A percentile compares a stretch with the other conserved stretches of the same genome.
Evolutionary conservation across 1,139 yeast species (phyloP).

Genomic region (Scheffersomyces segobiensis): DNA sequence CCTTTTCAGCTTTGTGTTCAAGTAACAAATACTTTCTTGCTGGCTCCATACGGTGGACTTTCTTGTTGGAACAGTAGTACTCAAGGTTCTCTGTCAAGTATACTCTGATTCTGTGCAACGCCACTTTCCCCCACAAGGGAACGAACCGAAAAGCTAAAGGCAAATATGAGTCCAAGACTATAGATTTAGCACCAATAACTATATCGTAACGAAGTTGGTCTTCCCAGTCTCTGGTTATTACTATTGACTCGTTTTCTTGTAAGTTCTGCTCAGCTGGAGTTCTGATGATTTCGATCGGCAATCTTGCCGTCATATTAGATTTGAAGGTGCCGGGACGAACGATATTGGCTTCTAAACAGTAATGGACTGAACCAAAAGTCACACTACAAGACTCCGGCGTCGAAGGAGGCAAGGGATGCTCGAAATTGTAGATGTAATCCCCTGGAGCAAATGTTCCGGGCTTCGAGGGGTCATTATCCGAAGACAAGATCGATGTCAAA

Average conservation of each 20-base stretch:
- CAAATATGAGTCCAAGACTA: constrained; percentile 76
- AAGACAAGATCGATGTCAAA: constrained; percentile 17
- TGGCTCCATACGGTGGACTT: constrained; percentile 92
- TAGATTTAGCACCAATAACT: constrained; percentile 83
- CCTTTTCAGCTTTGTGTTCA: constrained; percentile 73
- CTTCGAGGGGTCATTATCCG: constrained; percentile 22
- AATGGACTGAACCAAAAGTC: constrained; percentile 77
- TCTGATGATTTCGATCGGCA: constrained; percentile 69
- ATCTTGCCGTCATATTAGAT: constrained; percentile 63
- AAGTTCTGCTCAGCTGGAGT: constrained; percentile 75
- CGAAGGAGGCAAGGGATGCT: constrained; percentile 79
- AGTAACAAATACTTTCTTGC: constrained; percentile 72
- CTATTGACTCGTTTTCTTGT: constrained; percentile 92
- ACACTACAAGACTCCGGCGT: constrained; percentile 80
- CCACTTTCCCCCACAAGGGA: constrained; percentile 81
- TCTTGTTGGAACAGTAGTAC: constrained; percentile 80
- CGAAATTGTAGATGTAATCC: constrained; percentile 89
- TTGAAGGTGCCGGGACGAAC: constrained; percentile 86
- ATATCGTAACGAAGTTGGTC: constrained; percentile 87
- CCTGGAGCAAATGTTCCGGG: constrained; percentile 61
- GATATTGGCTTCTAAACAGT: constrained; percentile 65
- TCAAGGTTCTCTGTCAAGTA: constrained; percentile 87
- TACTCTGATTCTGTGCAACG: constrained; percentile 80
- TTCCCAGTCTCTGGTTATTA: constrained; percentile 91
- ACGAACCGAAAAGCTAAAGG: constrained; percentile 84